phyloP scores from a whole-genome alignment of 2,329 filamentous ascomycete species.

The Alternaria sp. region DNA sequence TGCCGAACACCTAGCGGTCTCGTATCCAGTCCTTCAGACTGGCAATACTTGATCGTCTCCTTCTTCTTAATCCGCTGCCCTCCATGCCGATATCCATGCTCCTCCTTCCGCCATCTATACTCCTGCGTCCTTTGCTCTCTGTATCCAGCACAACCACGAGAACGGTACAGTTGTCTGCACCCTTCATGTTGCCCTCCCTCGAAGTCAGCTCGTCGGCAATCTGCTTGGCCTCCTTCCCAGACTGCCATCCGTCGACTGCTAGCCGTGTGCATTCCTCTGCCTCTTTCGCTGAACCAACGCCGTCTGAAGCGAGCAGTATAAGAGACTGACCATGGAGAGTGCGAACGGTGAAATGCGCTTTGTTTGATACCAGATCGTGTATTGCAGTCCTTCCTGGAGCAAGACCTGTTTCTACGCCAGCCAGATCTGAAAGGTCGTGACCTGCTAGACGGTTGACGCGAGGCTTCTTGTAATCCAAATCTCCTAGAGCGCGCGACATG shows the following conservation, averaged over 20 bases:
- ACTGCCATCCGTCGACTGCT: slow-evolving; percentile 25
- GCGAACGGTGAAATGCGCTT: slow-evolving; percentile 32
- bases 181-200: slow-evolving; percentile 22
- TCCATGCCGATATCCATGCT: slow-evolving; percentile 18
- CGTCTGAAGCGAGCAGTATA: slow-evolving; percentile 34
- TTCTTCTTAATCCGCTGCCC: slow-evolving; percentile 8
- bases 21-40: slow-evolving; percentile 26
- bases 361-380: slow-evolving; percentile 33
- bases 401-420: slow-evolving; percentile 35
- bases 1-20: slow-evolving; percentile 9
- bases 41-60: slow-evolving; percentile 21
- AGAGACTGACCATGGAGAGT: slow-evolving; percentile 28
- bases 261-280: slow-evolving; percentile 29
- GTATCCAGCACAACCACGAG: slow-evolving; percentile 30
- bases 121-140: slow-evolving; percentile 18
- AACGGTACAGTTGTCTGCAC: slow-evolving; percentile 37
- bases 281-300: slow-evolving; percentile 30
- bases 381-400: slow-evolving; percentile 32
- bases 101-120: slow-evolving; percentile 17
- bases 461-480: slow-evolving; percentile 34
- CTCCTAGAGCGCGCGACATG: slow-evolving; percentile 37
- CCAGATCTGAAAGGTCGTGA: slow-evolving; percentile 35
- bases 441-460: slow-evolving; percentile 36
- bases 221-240: slow-evolving; percentile 24
- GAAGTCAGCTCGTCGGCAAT: slow-evolving; percentile 30